Evolutionary conservation across 768 basidiomycete species (phyloP).

Genomic region (Fistulinella prunicolor): DNA sequence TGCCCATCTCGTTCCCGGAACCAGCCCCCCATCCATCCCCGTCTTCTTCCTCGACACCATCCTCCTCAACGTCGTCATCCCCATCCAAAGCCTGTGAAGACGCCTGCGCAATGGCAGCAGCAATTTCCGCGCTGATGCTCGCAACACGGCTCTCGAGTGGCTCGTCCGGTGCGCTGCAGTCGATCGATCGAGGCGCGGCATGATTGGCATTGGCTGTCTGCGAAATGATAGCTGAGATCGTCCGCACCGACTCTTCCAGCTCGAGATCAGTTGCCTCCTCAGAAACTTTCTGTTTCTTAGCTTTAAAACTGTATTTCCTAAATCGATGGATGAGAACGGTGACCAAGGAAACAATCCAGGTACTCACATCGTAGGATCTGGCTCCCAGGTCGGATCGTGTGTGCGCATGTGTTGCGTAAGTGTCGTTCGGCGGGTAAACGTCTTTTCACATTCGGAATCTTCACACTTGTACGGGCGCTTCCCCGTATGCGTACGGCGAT

Average conservation of each 20-base stretch:
- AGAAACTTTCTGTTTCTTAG: conserved; percentile 57
- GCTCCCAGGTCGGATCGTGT: conserved; percentile 82
- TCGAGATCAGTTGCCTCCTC: conserved; percentile 55
- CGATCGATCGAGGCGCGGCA: conserved; percentile 31
- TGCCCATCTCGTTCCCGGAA: conserved; percentile 51
- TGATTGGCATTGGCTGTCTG: conserved; percentile 43
- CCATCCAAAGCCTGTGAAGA: conserved; percentile 59
- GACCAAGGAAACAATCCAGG: background rate
- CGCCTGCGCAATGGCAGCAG: conserved; percentile 74
- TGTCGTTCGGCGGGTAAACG: conserved; percentile 83
- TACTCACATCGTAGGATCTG: conserved; percentile 77
- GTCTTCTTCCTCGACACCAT: conserved; percentile 39
- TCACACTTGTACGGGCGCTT: conserved; percentile 87
- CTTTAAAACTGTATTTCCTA: conserved; percentile 78
- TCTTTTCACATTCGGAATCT: conserved; percentile 79
- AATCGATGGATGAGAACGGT: conserved; percentile 15
- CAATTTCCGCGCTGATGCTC: conserved; percentile 78
- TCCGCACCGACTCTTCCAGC: conserved; percentile 69
- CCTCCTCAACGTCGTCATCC: conserved; percentile 45
- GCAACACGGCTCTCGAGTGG: conserved; percentile 63
- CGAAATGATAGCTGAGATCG: conserved; percentile 65
- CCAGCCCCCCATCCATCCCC: conserved; percentile 40
- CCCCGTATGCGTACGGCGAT: conserved; percentile 85
- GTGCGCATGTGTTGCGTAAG: conserved; percentile 85
- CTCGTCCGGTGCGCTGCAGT: conserved; percentile 34